Conservation (phyloP, 345 rosid species). For the Sonneratia caseolaris region DNA sequence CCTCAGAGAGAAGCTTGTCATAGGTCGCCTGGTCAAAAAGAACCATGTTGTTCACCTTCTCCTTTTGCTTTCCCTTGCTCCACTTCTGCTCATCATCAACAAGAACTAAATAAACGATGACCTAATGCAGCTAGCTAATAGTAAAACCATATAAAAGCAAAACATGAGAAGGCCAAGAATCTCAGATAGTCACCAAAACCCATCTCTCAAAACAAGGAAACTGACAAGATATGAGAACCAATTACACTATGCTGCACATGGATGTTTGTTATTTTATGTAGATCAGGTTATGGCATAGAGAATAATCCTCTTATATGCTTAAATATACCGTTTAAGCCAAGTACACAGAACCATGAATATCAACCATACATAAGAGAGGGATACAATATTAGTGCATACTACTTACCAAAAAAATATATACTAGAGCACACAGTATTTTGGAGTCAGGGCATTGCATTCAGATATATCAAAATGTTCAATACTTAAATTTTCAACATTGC, state of each 20-base stretch:
- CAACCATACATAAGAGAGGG: no score
- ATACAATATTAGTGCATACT: neutral
- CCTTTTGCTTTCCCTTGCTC: constrained; percentile 52
- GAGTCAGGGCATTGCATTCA: no score
- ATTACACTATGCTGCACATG: neutral
- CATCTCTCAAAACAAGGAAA: neutral
- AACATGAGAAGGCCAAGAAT: no score
- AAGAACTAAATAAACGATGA: neutral
- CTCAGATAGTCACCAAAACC: neutral
- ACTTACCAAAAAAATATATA: no score
- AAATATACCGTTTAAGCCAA: no score
- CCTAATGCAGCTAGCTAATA: no score
- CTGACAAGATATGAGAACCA: neutral
- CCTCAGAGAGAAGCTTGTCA: constrained; percentile 38
- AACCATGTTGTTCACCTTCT: constrained; percentile 53
- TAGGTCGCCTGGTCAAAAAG: constrained; percentile 44
- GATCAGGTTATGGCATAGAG: neutral
- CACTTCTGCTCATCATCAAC: constrained; percentile 28
- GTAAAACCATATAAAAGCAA: no score
- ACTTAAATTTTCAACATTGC: no score
- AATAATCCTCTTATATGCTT: neutral
- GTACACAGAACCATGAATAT: no score
- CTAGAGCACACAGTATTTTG: no score
- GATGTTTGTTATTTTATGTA: neutral
- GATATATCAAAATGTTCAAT: neutral